Evolutionary conservation across 768 basidiomycete genomes (phyloP).

Genomic region (Strobilomyces echinocephalus): DNA sequence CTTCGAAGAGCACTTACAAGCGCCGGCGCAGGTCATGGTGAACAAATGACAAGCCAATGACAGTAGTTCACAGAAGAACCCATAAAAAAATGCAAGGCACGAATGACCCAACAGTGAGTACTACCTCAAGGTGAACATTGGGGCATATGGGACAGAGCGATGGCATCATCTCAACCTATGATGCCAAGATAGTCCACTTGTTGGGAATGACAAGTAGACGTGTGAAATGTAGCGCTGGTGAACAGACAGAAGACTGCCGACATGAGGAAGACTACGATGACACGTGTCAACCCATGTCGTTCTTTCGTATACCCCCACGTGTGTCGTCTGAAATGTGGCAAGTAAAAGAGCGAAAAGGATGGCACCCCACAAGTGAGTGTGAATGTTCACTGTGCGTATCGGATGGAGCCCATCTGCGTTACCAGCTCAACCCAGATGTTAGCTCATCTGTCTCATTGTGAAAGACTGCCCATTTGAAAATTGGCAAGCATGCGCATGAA

Average conservation of each 20-base stretch:
- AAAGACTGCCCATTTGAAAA: constrained; percentile 43
- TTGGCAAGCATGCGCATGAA: constrained; percentile 11
- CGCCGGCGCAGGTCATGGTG: constrained; percentile 47
- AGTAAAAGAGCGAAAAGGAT: constrained; percentile 56
- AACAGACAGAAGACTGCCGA: constrained; percentile 72
- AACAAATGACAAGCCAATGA: constrained; percentile 53
- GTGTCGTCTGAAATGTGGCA: constrained; percentile 45
- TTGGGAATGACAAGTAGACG: constrained; percentile 66
- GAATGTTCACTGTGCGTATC: constrained; percentile 67
- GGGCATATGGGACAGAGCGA: background rate
- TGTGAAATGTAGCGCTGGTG: constrained; percentile 71
- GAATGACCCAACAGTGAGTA: constrained; percentile 74
- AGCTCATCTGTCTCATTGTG: constrained; percentile 72
- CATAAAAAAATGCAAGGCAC: constrained; percentile 75
- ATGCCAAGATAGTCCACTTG: constrained; percentile 83
- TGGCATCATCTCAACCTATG: constrained; percentile 38
- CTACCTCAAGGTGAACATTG: constrained; percentile 23
- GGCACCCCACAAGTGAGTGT: constrained; percentile 73
- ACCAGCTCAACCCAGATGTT: background rate
- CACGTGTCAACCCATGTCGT: constrained; percentile 60
- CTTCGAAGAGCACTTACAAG: constrained; percentile 42
- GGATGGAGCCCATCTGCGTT: constrained; percentile 5
- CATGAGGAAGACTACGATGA: constrained; percentile 60
- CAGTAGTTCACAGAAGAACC: constrained; percentile 61
- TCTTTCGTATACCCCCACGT: constrained; percentile 47